Conservation (phyloP, 1,284 basidiomycete species). For the Cutaneotrichosporon spelunceum region DNA sequence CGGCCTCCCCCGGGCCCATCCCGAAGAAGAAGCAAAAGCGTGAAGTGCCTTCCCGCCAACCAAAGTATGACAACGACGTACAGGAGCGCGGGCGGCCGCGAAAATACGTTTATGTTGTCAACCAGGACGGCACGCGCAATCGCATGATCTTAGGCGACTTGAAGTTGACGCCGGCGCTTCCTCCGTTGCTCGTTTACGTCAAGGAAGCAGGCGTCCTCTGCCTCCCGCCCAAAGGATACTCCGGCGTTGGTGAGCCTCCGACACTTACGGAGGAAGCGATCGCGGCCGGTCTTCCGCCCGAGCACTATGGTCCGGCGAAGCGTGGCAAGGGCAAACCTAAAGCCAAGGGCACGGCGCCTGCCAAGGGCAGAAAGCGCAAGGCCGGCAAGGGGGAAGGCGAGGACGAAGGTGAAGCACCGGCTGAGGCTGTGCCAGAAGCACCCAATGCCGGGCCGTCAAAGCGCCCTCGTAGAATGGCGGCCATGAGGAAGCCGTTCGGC, state of each 20-base stretch:
- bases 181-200: conserved; percentile 36
- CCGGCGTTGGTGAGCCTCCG: conserved; percentile 36
- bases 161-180: conserved; percentile 27
- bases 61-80: conserved; percentile 28
- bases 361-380: conserved; percentile 2
- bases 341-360: neutral
- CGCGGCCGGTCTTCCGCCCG: conserved; percentile 26
- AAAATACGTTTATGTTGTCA: conserved; percentile 44
- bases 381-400: conserved; percentile 12
- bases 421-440: neutral
- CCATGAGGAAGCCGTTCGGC: neutral
- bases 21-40: neutral
- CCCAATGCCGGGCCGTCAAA: neutral
- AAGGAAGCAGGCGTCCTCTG: conserved; percentile 29
- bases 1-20: neutral
- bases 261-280: conserved; percentile 24
- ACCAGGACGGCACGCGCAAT: conserved; percentile 35
- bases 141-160: conserved; percentile 34
- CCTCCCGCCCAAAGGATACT: conserved; percentile 29
- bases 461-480: neutral
- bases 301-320: conserved; percentile 23
- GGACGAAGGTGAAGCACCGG: neutral
- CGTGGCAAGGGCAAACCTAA: conserved; percentile 11
- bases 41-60: neutral
- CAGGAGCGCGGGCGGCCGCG: conserved; percentile 44